Evolutionary conservation across 2,329 filamentous ascomycete genomes (phyloP), one percentile per base, ranked within the genome.

Genomic region (Botrytis galanthina): DNA sequence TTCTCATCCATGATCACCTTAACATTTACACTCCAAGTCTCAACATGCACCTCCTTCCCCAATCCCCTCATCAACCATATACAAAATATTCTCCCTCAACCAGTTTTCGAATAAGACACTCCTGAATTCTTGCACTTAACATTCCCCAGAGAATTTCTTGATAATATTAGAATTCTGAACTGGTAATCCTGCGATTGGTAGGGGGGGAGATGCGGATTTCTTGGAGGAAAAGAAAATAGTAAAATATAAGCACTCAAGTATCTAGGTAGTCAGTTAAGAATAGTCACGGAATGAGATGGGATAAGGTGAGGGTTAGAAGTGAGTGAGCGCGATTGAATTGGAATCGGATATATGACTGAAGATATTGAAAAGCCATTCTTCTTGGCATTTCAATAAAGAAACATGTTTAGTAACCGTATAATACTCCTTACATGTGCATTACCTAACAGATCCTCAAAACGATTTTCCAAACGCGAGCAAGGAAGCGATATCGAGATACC

Each of bases 361-460:
- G 0, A 46, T 22, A 22, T 46, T 20, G 16, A 20, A 20, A 59
- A 29, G 7, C 16, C 6, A 32, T 22, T 37, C 22, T 18, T 60
- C 29, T 5, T 22, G 22, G 20, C 10, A 35, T 60, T 22, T 20
- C 29, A 6, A 12, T 20, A 60, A 35, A 22, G 8, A 20, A 22
- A 35, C 20, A 48, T 48, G 8, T 4, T 48, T 48, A 22, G 46
- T 22, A 48, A 48, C 3, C 46, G 20, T 48, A 26, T 26, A 26
- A 26, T 26, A 48, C 8, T 60, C 32, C 32, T 26, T 61, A 61
- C 32, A 61, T 37, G 32, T 37, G 32, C 59, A 14, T n/a, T 61
- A 18, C 35, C 12, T 4, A 26, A 35, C 3, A n/a, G 0, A 54
- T 14, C 10, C 1, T 6, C 48, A 3, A 51, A n/a, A 14, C 0